Percentiles rank a stretch among this genome's conserved stretches.
phyloP scores from a whole-genome alignment of 2,329 filamentous ascomycete species.

The Penicillium sp. region DNA sequence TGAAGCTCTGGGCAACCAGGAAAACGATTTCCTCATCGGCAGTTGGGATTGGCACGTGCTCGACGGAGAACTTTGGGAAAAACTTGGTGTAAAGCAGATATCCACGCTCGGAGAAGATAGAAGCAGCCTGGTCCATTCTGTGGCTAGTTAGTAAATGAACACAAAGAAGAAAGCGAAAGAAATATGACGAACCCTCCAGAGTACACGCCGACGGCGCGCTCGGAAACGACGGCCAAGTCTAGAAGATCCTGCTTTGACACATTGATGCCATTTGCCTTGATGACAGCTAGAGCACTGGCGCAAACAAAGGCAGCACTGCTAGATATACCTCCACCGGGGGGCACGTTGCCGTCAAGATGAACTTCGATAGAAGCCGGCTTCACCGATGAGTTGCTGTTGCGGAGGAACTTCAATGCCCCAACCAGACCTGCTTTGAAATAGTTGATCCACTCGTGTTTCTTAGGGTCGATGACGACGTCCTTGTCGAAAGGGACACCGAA shows the following conservation, averaged over 20 bases:
- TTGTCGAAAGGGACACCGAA: slow-evolving; percentile 65
- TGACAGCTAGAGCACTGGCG: slow-evolving; percentile 79
- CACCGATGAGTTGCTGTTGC: slow-evolving; percentile 61
- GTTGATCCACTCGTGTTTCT: slow-evolving; percentile 90
- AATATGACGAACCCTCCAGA: slow-evolving; percentile 69
- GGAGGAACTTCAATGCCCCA: slow-evolving; percentile 74
- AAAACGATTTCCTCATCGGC: slow-evolving; percentile 82
- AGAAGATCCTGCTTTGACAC: slow-evolving; percentile 90
- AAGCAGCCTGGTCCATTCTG: slow-evolving; percentile 96
- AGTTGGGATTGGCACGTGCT: slow-evolving; percentile 75
- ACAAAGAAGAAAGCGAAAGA: neutral
- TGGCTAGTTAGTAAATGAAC: neutral
- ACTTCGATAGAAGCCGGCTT: slow-evolving; percentile 76
- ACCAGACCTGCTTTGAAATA: slow-evolving; percentile 93
- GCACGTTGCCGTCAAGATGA: slow-evolving; percentile 86
- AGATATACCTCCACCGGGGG: slow-evolving; percentile 84
- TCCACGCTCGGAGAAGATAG: slow-evolving; percentile 83
- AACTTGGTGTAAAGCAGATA: slow-evolving; percentile 90
- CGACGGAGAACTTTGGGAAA: slow-evolving; percentile 69
- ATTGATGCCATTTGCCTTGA: slow-evolving; percentile 76
- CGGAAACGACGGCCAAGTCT: slow-evolving; percentile 89
- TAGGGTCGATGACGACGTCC: slow-evolving; percentile 75
- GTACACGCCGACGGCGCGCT: slow-evolving; percentile 92
- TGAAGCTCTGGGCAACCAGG: slow-evolving; percentile 89
- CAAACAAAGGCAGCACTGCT: slow-evolving; percentile 94